Evolutionary conservation across 2,329 filamentous ascomycete genomes (phyloP), one percentile per base, ranked within the genome.

Genomic region (Ophiostoma tasmaniense): DNA sequence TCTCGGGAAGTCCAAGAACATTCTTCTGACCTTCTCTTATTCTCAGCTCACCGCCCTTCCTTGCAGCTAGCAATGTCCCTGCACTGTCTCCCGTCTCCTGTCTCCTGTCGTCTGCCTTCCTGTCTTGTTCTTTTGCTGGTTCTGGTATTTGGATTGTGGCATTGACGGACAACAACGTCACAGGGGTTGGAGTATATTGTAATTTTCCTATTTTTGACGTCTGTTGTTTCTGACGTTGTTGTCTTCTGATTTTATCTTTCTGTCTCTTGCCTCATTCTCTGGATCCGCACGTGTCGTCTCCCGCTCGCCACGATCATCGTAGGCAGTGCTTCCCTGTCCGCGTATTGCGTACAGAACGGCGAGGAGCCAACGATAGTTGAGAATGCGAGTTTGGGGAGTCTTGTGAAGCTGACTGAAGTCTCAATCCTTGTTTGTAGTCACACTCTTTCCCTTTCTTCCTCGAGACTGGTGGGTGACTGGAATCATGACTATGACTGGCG

Each of bases 221-320:
- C 3, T 52, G 25, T 52, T 66, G 6, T 30, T 52, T 20, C 10
- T 25, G 65, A 28, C n/a, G 17, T 13, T 25, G 14, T 30, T 64
- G 11, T 28, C 35, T 64, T 13, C 6, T 25, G 65, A 6, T 33
- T 33, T 8, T 64, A 2, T 17, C 25, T 33, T 33, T 33, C 33
- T 64, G 3, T 17, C 25, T 55, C 65, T 33, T 42, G 22, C 7
- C 14, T 59, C 22, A 30, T 39, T 39, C 10, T 39, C 17, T 59
- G 33, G 45, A 30, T 66, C 20, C 37, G 37, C 62, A 59, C 17
- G 28, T 39, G 61, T 67, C 22, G 66, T 67, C 45, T 67, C 45
- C 39, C 17, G 33, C 64, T 68, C 52, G 62, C 66, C 65, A 69
- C 25, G 30, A 1, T 37, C 22, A 39, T 69, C 50, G 14, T 22